Conservation (phyloP, 148 eudicot species). For the Nepenthes gracilis region DNA sequence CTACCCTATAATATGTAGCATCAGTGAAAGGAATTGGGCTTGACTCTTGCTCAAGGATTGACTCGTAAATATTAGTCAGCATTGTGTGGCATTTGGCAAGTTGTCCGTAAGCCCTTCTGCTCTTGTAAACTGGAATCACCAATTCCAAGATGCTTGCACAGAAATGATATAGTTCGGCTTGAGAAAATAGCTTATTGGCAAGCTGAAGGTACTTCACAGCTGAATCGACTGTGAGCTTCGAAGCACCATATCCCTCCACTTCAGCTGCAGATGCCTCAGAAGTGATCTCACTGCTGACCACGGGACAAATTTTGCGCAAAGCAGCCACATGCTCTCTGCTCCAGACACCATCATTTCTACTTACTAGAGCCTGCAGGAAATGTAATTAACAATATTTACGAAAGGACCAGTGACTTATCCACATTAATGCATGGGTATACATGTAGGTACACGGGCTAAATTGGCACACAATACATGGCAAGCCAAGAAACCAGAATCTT, state of each 20-base stretch:
- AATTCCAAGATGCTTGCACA: constrained; percentile 96
- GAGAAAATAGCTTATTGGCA: constrained; percentile 96
- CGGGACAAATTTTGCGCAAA: constrained; percentile 88
- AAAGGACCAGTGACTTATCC: not conserved
- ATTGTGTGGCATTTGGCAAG: constrained; percentile 96
- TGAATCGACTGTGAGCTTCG: constrained; percentile 95
- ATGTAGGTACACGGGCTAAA: no score
- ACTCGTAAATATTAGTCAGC: constrained; percentile 91
- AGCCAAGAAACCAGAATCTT: no score
- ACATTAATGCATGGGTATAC: not conserved
- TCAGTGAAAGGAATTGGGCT: constrained; percentile 98
- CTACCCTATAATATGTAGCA: constrained; percentile 99
- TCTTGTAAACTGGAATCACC: constrained; percentile 93
- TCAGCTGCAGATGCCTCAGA: constrained; percentile 97
- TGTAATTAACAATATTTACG: not conserved
- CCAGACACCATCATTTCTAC: constrained; percentile 98
- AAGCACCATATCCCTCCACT: constrained; percentile 99
- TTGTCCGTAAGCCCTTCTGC: constrained; percentile 94
- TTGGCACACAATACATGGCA: no score
- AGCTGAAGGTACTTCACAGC: constrained; percentile 97
- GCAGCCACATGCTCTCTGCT: constrained; percentile 75
- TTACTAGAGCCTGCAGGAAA: constrained; percentile 72
- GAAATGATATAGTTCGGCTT: constrained; percentile 92
- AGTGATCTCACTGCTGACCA: constrained; percentile 81
- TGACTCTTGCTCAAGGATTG: constrained; percentile 96